phyloP scores from a whole-genome alignment of 805 yeast genomes.

The Teunomyces tritomae region DNA sequence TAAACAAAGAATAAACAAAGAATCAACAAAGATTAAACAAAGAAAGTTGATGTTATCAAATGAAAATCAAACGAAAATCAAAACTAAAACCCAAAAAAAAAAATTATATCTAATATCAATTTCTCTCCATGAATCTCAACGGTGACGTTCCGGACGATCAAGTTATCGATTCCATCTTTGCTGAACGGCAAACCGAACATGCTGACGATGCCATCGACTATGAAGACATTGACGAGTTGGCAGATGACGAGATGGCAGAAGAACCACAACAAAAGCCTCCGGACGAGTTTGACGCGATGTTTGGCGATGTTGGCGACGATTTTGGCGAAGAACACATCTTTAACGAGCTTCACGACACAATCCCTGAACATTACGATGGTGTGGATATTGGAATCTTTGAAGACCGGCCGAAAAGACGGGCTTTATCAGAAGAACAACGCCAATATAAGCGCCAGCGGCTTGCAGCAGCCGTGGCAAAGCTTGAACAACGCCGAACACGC shows the following conservation, averaged over 20 bases:
- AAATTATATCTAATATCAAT: not conserved
- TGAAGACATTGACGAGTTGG: constrained; percentile 91
- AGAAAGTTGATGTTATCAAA: not conserved
- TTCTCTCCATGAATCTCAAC: not conserved
- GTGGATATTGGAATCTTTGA: constrained; percentile 10
- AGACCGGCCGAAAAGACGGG: constrained; percentile 14
- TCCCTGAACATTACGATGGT: constrained; percentile 22
- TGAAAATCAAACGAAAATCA: not conserved
- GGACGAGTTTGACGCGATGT: constrained; percentile 38
- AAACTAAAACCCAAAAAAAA: not conserved
- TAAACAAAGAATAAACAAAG: not conserved
- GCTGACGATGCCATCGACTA: constrained; percentile 92
- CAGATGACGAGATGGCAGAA: constrained; percentile 84
- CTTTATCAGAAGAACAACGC: constrained; percentile 20
- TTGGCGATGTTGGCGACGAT: constrained; percentile 32
- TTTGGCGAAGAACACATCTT: constrained; percentile 17
- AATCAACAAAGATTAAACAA: not conserved
- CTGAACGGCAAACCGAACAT: constrained; percentile 51
- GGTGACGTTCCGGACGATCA: constrained; percentile 36
- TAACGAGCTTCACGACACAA: constrained; percentile 11
- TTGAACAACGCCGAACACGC: constrained; percentile 27
- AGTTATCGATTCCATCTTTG: constrained; percentile 38
- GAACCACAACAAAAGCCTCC: constrained; percentile 26
- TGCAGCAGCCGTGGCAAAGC: constrained; percentile 20
- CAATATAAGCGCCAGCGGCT: constrained; percentile 27